These are phyloP conservation scores for Boletus eberwhitei DNA, from an alignment of 768 basidiomycete species.

Conservation along the genomic window DNA sequence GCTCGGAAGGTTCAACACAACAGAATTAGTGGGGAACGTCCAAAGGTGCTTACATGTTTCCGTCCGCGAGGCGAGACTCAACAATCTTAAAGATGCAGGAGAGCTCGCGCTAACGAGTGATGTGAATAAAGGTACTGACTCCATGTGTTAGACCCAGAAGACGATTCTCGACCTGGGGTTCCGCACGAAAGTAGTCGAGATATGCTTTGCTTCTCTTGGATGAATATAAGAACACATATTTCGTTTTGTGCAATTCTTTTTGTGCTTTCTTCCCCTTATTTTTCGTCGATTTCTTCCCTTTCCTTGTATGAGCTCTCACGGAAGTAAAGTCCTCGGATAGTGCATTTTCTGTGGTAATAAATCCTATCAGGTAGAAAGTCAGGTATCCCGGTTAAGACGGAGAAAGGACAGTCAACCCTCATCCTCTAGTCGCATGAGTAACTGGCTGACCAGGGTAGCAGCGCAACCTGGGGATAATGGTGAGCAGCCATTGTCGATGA, in stretches of 20 bases:
- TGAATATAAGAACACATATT: slow-evolving; percentile 54
- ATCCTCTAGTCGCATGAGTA: slow-evolving; percentile 65
- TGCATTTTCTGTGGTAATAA: slow-evolving; percentile 51
- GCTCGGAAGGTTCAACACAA: background rate
- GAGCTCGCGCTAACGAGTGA: background rate
- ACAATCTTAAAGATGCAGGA: slow-evolving; percentile 7
- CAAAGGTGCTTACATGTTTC: slow-evolving; percentile 8
- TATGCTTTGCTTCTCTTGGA: slow-evolving; percentile 48
- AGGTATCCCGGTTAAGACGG: background rate
- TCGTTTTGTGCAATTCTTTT: slow-evolving; percentile 53
- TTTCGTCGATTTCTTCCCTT: slow-evolving; percentile 41
- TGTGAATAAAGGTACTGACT: slow-evolving; percentile 36
- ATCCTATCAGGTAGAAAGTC: slow-evolving; percentile 41
- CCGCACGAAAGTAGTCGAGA: slow-evolving; percentile 66
- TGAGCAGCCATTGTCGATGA: slow-evolving; percentile 4
- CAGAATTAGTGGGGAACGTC: background rate
- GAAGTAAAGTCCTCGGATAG: slow-evolving; percentile 49
- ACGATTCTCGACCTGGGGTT: slow-evolving; percentile 53
- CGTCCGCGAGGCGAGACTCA: slow-evolving; percentile 9
- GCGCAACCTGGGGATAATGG: slow-evolving; percentile 43
- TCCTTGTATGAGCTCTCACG: slow-evolving; percentile 36
- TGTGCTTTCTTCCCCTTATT: slow-evolving; percentile 40
- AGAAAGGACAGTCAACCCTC: slow-evolving; percentile 48
- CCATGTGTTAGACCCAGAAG: slow-evolving; percentile 58
- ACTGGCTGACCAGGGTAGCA: slow-evolving; percentile 51